Percentiles rank a stretch among this genome's conserved stretches.
phyloP scores from a whole-genome alignment of 108 stramenopile species.

The Nitzschia sp. region DNA sequence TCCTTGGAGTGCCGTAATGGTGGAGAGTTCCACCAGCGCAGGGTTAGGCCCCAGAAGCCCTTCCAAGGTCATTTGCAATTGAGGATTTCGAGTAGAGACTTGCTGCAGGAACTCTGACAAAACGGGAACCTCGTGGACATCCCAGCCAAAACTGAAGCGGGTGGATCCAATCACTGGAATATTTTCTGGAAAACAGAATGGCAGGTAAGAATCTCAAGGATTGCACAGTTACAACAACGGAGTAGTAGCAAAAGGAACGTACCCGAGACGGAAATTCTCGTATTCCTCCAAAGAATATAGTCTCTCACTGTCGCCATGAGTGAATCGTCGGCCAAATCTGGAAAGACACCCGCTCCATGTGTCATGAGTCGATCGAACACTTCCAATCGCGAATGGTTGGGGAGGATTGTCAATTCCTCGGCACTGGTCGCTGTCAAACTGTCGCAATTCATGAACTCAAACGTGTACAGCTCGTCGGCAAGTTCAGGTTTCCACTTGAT shows the following conservation, averaged over 20 bases:
- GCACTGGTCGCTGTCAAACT: neutral
- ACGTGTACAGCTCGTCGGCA: conserved; percentile 2
- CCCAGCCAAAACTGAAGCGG: conserved; percentile 5
- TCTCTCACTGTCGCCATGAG: neutral
- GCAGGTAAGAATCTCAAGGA: neutral
- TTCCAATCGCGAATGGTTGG: neutral
- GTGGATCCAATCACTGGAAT: conserved; percentile 3
- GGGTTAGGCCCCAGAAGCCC: conserved; percentile 29
- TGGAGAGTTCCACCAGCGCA: conserved; percentile 28
- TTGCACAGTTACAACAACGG: no score
- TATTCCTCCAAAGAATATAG: conserved; percentile 9
- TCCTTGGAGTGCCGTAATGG: conserved; percentile 8
- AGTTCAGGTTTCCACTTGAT: conserved; percentile 3
- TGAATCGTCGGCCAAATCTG: neutral
- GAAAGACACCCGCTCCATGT: conserved; percentile 9
- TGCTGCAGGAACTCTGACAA: conserved; percentile 5
- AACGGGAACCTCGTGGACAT: conserved; percentile 3
- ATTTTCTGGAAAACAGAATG: neutral
- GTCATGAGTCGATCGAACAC: conserved; percentile 6
- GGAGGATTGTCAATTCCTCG: neutral
- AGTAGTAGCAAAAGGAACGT: neutral
- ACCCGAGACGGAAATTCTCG: conserved; percentile 3
- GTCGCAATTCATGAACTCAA: neutral
- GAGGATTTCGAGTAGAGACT: conserved; percentile 4
- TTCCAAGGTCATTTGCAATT: conserved; percentile 16